These are phyloP conservation scores for Babesia bovis DNA, from an alignment of 169 alveolate species.

Conservation along the genomic window DNA sequence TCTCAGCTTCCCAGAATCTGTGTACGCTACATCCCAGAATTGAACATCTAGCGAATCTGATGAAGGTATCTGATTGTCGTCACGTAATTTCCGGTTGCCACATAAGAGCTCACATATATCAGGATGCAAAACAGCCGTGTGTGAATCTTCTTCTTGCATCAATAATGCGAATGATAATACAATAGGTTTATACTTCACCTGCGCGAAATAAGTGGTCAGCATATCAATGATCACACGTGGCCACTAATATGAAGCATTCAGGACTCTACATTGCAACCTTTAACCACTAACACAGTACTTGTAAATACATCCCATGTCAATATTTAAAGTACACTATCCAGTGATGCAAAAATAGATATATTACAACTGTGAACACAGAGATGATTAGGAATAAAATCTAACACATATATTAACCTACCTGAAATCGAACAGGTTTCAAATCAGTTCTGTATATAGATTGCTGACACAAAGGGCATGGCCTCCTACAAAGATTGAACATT, in stretches of 20 bases:
- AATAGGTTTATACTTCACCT: slow-evolving; percentile 27
- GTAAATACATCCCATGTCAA: no score
- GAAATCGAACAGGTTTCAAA: slow-evolving; percentile 37
- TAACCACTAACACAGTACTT: no score
- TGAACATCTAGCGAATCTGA: slow-evolving; percentile 19
- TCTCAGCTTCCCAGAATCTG: slow-evolving; percentile 16
- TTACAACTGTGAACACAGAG: no score
- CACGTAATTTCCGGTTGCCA: slow-evolving; percentile 17
- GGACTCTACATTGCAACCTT: no score
- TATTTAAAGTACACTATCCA: no score
- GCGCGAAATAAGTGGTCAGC: no score
- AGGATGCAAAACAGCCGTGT: slow-evolving; percentile 21
- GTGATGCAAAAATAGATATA: no score
- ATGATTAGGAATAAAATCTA: no score
- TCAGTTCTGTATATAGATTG: slow-evolving; percentile 12
- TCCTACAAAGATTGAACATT: slow-evolving; percentile 24
- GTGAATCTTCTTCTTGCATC: slow-evolving; percentile 23
- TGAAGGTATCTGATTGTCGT: slow-evolving; percentile 13
- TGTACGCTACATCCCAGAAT: slow-evolving; percentile 39
- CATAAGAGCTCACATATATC: slow-evolving; percentile 22
- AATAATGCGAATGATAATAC: slow-evolving; percentile 26
- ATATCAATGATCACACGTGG: no score
- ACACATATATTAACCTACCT: slow-evolving; percentile 15
- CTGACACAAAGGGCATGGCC: slow-evolving; percentile 28
- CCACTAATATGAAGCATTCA: no score